phyloP scores from a whole-genome alignment of 192 early-diverging fungal genomes.

The Gorgonomyces haynaldii region DNA sequence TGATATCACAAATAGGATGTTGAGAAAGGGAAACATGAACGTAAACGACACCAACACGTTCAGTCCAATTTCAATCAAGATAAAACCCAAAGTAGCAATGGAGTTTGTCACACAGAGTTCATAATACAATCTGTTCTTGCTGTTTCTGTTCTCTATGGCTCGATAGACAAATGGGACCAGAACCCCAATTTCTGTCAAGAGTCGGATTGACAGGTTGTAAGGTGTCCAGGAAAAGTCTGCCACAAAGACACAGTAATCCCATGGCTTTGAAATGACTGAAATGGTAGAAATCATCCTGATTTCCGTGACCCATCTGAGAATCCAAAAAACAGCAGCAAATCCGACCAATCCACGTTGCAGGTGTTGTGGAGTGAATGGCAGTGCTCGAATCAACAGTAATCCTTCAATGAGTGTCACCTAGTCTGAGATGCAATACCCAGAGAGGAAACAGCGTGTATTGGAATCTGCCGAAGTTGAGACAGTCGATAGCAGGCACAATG shows the following conservation, averaged over 20 bases:
- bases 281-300: background rate
- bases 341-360: too few relatives aligned
- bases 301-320: background rate
- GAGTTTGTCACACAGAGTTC: background rate
- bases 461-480: background rate
- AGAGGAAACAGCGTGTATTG: background rate
- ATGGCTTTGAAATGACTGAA: background rate
- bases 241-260: background rate
- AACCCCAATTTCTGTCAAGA: background rate
- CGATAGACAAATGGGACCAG: background rate
- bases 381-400: background rate
- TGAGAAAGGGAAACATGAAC: too few relatives aligned
- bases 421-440: too few relatives aligned
- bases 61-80: background rate
- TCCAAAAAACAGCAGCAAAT: background rate
- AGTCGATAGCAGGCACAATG: background rate
- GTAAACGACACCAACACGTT: too few relatives aligned
- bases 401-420: background rate
- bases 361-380: background rate
- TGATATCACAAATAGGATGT: too few relatives aligned
- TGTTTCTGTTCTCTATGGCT: background rate
- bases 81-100: background rate
- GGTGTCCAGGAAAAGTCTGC: background rate
- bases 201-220: background rate
- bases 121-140: background rate